Conservation (phyloP, 177 flowering plant species). For the Tripterygium wilfordii region DNA sequence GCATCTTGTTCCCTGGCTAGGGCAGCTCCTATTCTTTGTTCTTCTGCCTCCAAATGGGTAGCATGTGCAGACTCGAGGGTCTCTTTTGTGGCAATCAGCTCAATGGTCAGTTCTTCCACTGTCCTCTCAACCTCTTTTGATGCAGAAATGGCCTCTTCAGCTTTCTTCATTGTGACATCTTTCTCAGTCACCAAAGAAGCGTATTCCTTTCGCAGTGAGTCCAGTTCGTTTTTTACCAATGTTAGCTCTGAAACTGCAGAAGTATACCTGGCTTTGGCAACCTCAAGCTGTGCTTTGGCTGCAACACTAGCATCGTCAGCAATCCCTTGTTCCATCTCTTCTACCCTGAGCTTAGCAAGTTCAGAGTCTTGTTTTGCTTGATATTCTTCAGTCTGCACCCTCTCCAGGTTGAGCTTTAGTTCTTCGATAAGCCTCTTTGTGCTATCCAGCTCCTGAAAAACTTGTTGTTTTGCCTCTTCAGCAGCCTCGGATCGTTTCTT, state of each 20-base stretch:
- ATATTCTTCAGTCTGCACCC: slow-evolving; percentile 79
- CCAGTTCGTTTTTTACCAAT: slow-evolving; percentile 64
- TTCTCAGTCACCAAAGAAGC: slow-evolving; percentile 51
- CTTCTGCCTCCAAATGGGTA: slow-evolving; percentile 89
- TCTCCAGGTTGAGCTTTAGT: slow-evolving; percentile 72
- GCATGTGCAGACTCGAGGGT: slow-evolving; percentile 80
- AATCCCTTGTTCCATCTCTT: slow-evolving; percentile 88
- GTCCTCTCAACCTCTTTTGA: slow-evolving; percentile 76
- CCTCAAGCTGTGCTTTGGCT: slow-evolving; percentile 88
- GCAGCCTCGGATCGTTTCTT: slow-evolving; percentile 55
- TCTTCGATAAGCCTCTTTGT: slow-evolving; percentile 82
- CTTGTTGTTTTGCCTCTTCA: slow-evolving; percentile 57
- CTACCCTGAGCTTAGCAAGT: slow-evolving; percentile 67
- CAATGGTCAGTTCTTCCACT: slow-evolving; percentile 80
- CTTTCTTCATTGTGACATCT: slow-evolving; percentile 50
- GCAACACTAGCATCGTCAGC: slow-evolving; percentile 88
- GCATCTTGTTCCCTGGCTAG: slow-evolving; percentile 74
- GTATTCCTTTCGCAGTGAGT: slow-evolving; percentile 43
- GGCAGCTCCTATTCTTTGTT: slow-evolving; percentile 66
- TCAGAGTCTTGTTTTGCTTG: slow-evolving; percentile 95
- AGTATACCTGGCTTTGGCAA: slow-evolving; percentile 68
- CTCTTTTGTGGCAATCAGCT: slow-evolving; percentile 75
- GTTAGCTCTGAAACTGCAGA: slow-evolving; percentile 64
- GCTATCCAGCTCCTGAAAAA: slow-evolving; percentile 67
- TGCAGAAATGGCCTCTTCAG: slow-evolving; percentile 58